Evolutionary conservation across 2,329 filamentous ascomycete genomes (phyloP).

Genomic region (Penicillium sp.): DNA sequence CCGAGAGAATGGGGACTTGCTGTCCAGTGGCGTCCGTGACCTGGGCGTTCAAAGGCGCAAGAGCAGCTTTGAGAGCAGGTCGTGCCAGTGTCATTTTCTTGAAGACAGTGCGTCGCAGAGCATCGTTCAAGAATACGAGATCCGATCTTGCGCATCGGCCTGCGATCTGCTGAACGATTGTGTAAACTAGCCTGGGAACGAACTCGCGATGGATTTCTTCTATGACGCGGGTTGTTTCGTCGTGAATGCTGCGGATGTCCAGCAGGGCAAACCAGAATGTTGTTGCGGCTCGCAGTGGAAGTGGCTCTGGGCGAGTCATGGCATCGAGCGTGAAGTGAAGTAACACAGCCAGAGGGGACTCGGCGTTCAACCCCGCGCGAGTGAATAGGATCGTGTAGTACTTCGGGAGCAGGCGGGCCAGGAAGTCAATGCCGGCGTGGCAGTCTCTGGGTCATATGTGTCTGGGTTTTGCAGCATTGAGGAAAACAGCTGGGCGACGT

Average conservation of each 20-base stretch:
- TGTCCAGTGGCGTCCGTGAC: constrained; percentile 20
- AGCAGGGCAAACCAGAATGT: constrained; percentile 47
- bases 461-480: constrained; percentile 38
- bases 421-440: constrained; percentile 49
- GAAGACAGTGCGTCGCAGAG: constrained; percentile 44
- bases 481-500: constrained; percentile 42
- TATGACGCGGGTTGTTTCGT: constrained; percentile 24
- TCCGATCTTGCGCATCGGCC: constrained; percentile 50
- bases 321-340: constrained; percentile 45
- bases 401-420: constrained; percentile 45
- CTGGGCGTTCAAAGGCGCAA: constrained; percentile 33
- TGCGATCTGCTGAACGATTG: constrained; percentile 44
- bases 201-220: constrained; percentile 38
- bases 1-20: constrained; percentile 26
- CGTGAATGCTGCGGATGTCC: constrained; percentile 31
- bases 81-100: constrained; percentile 45
- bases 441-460: constrained; percentile 44
- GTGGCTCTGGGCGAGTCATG: constrained; percentile 44
- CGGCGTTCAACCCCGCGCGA: constrained; percentile 25
- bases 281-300: constrained; percentile 50
- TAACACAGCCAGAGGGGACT: constrained; percentile 35
- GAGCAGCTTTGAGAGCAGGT: constrained; percentile 37
- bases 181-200: constrained; percentile 40
- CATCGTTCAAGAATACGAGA: constrained; percentile 44
- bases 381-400: constrained; percentile 43